Evolutionary conservation across 805 yeast species (phyloP), one percentile per base, ranked within the genome.

Genomic region (Martiniozyma abietophila): DNA sequence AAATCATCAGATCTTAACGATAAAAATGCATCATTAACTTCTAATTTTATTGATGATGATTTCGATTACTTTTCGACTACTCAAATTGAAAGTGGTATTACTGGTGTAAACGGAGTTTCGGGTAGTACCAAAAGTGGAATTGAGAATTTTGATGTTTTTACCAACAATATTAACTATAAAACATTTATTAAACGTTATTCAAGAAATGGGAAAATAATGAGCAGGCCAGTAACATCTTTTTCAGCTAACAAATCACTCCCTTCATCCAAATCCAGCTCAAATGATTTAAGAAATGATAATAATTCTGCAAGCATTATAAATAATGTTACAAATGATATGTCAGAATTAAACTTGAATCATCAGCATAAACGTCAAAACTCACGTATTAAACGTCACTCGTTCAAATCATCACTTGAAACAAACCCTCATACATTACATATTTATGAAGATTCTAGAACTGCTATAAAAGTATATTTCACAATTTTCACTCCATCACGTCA

Each of bases 401-500:
- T 62, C 31, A 56, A 57, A n/a, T n/a, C n/a, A n/a, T n/a, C n/a
- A n/a, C n/a, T n/a, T n/a, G n/a, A n/a, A n/a, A n/a, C n/a, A n/a
- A n/a, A n/a, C n/a, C n/a, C 5, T n/a, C n/a, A n/a, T n/a, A n/a
- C n/a, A n/a, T n/a, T n/a, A n/a, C n/a, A n/a, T n/a, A n/a, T n/a
- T n/a, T 71, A 70, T 46, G 65, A 62, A 29, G 78, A 71, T 42
- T 54, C 54, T n/a, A 54, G 78, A 40, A 50, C 53, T 8, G 55
- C 58, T 21, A 65, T 69, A 2, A 54, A 64, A 5, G 73, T 69
- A 4, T 72, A 71, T 38, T 71, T 71, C 47, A 57, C 67, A n/a
- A 69, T 71, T 18, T 68, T 65, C 44, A 70, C 76, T 2, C 76
- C 75, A 1, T 68, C 75, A 1, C 50, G 74, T 36, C 58, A 62